These are phyloP conservation scores for Corymbia maculata DNA, from an alignment of 345 rosid species.

Conservation along the genomic window DNA sequence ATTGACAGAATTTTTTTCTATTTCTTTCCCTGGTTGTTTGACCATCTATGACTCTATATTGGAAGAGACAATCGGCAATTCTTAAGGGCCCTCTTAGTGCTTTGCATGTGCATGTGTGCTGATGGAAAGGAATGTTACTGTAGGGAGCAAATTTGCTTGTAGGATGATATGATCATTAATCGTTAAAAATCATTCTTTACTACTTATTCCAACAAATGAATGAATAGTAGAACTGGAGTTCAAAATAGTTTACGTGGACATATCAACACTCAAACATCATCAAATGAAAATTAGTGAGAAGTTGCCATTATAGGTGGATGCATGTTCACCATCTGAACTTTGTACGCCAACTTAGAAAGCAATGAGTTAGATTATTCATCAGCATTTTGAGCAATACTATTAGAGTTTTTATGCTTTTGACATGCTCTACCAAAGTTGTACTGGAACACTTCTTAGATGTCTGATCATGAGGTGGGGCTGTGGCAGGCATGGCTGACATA, in stretches of 20 bases:
- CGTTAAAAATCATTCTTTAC: not conserved
- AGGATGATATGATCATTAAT: not conserved
- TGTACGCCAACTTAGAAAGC: not conserved
- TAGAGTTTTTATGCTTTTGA: not conserved
- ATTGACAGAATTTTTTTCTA: not conserved
- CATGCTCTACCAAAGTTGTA: not conserved
- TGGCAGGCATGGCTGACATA: constrained; percentile 79
- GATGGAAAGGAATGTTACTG: not conserved
- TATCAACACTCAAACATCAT: not conserved
- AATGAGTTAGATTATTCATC: not conserved
- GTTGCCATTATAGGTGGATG: not conserved
- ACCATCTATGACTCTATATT: not conserved
- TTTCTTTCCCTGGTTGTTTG: not conserved
- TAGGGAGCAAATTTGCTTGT: not conserved
- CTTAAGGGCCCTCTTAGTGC: not conserved
- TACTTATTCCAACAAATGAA: not conserved
- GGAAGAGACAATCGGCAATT: not conserved
- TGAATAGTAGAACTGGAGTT: not conserved
- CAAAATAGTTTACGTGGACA: not conserved
- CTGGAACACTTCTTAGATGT: not conserved
- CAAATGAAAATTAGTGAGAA: not conserved
- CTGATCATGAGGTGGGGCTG: not conserved
- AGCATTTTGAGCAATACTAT: not conserved
- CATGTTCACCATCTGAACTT: not conserved
- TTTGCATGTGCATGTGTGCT: not conserved